These are phyloP conservation scores for Breviolum minutum DNA, from an alignment of 73 alveolate genomes.

Conservation along the genomic window DNA sequence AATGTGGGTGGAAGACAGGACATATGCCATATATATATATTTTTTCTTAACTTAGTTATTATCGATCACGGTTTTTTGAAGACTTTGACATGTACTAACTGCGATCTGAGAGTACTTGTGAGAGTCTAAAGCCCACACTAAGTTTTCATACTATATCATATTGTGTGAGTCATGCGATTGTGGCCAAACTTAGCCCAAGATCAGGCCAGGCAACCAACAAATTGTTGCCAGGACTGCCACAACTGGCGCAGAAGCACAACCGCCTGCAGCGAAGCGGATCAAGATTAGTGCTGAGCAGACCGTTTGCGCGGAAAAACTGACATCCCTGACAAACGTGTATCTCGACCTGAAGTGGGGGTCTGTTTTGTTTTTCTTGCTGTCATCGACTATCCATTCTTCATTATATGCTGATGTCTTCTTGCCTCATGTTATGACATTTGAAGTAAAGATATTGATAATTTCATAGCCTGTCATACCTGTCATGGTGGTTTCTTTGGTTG, in stretches of 20 bases:
- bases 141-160: not conserved
- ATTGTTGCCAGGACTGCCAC: too few relatives aligned
- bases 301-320: not conserved
- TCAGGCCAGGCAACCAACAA: too few relatives aligned
- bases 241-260: conserved; percentile 14
- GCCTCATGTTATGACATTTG: not conserved
- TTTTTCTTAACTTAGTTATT: not conserved
- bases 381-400: not conserved
- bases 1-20: not conserved
- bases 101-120: not conserved
- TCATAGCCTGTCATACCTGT: not conserved
- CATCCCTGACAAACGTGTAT: not conserved
- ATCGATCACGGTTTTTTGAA: not conserved
- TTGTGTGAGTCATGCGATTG: not conserved
- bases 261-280: not conserved
- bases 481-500: not conserved
- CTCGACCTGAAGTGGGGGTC: not conserved
- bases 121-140: not conserved
- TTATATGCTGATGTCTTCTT: not conserved
- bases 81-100: not conserved
- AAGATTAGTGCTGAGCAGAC: not conserved
- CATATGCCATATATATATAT: not conserved
- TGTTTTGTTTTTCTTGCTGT: too few relatives aligned
- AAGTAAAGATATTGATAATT: too few relatives aligned
- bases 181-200: not conserved